Base-by-base conservation (phyloP, 768 basidiomycete species). In the Agaricus subrufescens region DNA sequence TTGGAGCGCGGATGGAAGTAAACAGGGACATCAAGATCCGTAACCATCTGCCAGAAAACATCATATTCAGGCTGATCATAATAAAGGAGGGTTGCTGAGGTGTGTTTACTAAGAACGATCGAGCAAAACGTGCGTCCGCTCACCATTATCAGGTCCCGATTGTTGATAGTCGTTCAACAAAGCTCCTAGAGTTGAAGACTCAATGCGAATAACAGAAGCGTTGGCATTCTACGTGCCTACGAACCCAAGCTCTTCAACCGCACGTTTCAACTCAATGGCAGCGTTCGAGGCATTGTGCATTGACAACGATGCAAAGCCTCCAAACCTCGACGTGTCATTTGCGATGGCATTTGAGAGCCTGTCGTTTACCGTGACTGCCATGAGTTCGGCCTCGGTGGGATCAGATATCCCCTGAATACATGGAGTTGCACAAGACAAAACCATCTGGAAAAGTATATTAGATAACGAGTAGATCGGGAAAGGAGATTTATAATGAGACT, bases 241-340 rank as follows among this genome's bases (percentile, higher is more conserved):
- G 30, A 76, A 72, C 15, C 76, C 76, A 1, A 77, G 68, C 42
- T 76, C 69, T 8, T 65, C 60, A 4, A 77, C 71, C 1, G 75
- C 52, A 30, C 75, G 72, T 6, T 69, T 68, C n/a, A 78, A 62
- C 46, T 78, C 75, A 23, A 67, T 62, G 5, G 69, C 72, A 2
- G 75, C 76, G 25, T 61, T 62, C 1, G 71, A 70, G n/a, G 75
- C 73, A 50, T 78, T 73, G 46, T 77, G 74, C 76, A 78, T 78
- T 3, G 75, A 64, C 7, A 78, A 54, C 3, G 75, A 61, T 7
- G 74, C 76, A 57, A 77, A 77, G 5, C 63, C 75, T 7, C 74
- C 75, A 46, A 78, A 77, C 3, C 75, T 67, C 23, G 63, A 63
- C 0, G 74, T 74, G 42, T 72, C 71, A 44, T 75, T 77, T 7